Conservation (phyloP, 208 protist species). For the Trypanosoma brucei region DNA sequence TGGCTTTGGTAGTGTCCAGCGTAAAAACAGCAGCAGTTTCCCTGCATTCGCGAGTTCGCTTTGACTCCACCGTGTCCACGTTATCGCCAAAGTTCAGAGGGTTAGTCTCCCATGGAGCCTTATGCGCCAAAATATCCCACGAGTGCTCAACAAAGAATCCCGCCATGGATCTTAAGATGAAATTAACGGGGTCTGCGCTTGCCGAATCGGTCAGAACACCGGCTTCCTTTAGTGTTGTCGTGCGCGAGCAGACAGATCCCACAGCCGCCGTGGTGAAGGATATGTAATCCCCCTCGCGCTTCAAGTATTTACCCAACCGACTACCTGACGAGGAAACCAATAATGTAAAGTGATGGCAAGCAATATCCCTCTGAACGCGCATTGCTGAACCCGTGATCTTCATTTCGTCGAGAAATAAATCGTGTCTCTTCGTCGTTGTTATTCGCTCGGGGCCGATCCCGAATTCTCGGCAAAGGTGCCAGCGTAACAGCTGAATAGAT, state of each 20-base stretch:
- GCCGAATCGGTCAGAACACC: conserved; percentile 12
- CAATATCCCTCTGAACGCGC: conserved; percentile 79
- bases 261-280: conserved; percentile 49
- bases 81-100: no score
- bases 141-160: conserved; percentile 44
- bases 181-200: conserved; percentile 11
- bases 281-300: conserved; percentile 42
- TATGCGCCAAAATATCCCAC: conserved; percentile 23
- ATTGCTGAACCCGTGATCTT: conserved; percentile 89
- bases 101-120: conserved; percentile 21
- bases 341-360: conserved; percentile 85
- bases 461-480: conserved; percentile 38
- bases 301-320: conserved; percentile 47
- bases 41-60: background rate
- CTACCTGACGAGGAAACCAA: conserved; percentile 44
- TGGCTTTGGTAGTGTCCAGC: conserved; percentile 20
- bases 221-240: conserved; percentile 49
- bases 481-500: conserved; percentile 65
- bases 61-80: no score
- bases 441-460: conserved; percentile 35
- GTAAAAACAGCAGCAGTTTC: conserved; percentile 6
- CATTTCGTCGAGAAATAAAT: conserved; percentile 75
- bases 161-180: conserved; percentile 20
- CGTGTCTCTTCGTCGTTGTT: conserved; percentile 66
- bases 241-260: conserved; percentile 60